A percentile compares a stretch with the other conserved stretches of the same genome.
Evolutionary conservation across 2,329 filamentous ascomycete genomes (phyloP).

Genomic region (Alternaria rosae): DNA sequence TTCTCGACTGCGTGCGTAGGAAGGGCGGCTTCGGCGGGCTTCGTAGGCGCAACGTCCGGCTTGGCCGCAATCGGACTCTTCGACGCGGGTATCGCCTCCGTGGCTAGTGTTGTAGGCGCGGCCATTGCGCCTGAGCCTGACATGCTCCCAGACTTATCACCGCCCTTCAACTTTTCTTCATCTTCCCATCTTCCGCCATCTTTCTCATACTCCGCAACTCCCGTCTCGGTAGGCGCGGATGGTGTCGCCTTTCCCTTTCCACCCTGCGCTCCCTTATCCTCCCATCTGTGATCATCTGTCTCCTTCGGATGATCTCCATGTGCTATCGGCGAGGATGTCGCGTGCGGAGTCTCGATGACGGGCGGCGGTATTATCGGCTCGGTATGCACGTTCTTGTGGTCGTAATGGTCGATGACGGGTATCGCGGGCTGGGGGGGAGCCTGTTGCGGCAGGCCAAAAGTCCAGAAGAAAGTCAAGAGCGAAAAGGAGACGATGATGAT

Average conservation of each 20-base stretch:
- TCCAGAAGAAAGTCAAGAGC: slow-evolving; percentile 44
- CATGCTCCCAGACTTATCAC: not conserved
- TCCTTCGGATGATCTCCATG: slow-evolving; percentile 13
- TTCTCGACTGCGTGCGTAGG: slow-evolving; percentile 12
- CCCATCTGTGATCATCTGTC: slow-evolving; percentile 23
- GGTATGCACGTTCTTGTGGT: slow-evolving; percentile 28
- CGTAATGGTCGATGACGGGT: slow-evolving; percentile 36
- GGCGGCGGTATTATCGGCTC: slow-evolving; percentile 32
- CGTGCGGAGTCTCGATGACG: slow-evolving; percentile 15
- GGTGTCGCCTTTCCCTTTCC: slow-evolving; percentile 1
- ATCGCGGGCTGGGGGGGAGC: slow-evolving; percentile 21
- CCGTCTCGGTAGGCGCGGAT: slow-evolving; percentile 12
- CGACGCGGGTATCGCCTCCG: slow-evolving; percentile 2
- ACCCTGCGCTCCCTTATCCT: slow-evolving; percentile 15
- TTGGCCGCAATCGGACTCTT: slow-evolving; percentile 5
- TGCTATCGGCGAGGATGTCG: slow-evolving; percentile 8
- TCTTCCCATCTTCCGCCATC: slow-evolving; percentile 32
- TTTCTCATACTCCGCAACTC: slow-evolving; percentile 21
- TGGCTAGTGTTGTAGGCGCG: slow-evolving; percentile 18
- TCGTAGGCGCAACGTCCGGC: not conserved
- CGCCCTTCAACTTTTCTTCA: slow-evolving; percentile 13
- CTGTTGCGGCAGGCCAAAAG: slow-evolving; percentile 35
- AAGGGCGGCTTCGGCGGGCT: slow-evolving; percentile 1
- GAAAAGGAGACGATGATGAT: slow-evolving; percentile 34
- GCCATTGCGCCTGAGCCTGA: slow-evolving; percentile 1